Base-by-base conservation (phyloP, 1,284 basidiomycete genomes). In the Kalmanozyma brasiliensis region DNA sequence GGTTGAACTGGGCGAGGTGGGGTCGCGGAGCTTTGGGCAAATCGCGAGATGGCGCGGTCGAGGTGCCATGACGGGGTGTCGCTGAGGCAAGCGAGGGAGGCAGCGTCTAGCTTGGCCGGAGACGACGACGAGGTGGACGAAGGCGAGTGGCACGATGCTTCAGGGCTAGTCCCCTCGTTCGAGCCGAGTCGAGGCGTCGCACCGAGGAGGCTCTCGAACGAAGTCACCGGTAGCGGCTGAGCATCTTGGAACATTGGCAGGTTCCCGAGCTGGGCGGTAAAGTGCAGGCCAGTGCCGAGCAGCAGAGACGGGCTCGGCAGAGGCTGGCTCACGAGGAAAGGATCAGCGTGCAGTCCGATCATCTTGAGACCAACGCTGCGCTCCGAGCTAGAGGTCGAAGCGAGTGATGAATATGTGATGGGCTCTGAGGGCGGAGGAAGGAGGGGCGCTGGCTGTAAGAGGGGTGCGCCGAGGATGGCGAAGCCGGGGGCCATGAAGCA, bases 321-420 rank as follows among this genome's bases (percentile, higher is more conserved):
- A 9, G 64, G 49, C 35, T 67, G 64, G 24, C 58, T 67, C 49
- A 61, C 53, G 17, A 67, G 64, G 38, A 67, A 61, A 9, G 64
- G 58, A 26, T 67, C 64, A 1, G 64, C 52, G 37, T 56, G 64
- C 42, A 67, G 49, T 5, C 58, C 58, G 6, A 49, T 32, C 20
- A 53, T 48, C 44, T 60, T 67, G 49, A 67, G 49, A 2, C 49
- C 58, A 3, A 43, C 40, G 56, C 47, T 55, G 30, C 51, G 47
- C 19, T 37, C n/a, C 16, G 24, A 26, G 23, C 13, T 22, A 19
- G 52, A 52, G 13, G 52, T 32, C 8, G 38, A 40, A 17, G 47
- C 62, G 16, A 55, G 17, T 20, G 34, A 49, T 8, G 55, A 47
- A 38, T 55, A 65, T 16, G 62, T 59, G 22, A 59, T 38, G 8